phyloP scores from a whole-genome alignment of 148 eudicot species.

The Dianthus caryophyllus region DNA sequence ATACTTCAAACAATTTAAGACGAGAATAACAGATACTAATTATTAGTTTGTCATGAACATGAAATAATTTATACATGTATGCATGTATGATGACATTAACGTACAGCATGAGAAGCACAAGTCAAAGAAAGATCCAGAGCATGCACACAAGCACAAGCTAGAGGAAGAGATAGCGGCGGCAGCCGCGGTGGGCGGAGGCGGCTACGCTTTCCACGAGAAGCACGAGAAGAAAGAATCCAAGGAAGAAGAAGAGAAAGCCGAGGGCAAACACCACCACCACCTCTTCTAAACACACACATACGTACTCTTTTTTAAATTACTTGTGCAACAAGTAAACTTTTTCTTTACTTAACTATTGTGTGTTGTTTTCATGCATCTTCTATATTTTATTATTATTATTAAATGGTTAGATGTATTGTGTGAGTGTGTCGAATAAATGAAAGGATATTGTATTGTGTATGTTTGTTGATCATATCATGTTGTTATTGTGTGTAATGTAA shows the following conservation, averaged over 20 bases:
- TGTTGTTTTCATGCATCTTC: no score
- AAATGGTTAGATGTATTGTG: no score
- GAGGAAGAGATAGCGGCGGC: conserved; percentile 49
- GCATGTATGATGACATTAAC: no score
- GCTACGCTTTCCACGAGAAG: conserved; percentile 44
- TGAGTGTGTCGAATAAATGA: no score
- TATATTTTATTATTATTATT: no score
- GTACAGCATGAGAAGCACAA: conserved; percentile 50
- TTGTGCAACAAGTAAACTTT: background rate
- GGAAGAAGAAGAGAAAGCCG: conserved; percentile 29
- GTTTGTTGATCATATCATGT: no score
- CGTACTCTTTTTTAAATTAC: background rate
- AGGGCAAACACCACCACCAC: conserved; percentile 40
- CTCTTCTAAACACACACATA: conserved; percentile 15
- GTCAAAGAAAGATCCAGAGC: conserved; percentile 53
- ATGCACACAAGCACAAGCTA: conserved; percentile 47
- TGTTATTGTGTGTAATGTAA: no score
- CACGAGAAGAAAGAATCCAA: conserved; percentile 51
- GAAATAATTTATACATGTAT: background rate
- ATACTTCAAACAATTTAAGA: no score
- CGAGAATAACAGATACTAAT: no score
- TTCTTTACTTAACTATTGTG: no score
- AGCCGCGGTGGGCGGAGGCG: conserved; percentile 40
- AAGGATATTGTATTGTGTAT: no score
- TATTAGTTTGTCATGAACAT: background rate